These are phyloP conservation scores for Firmiana major DNA, from an alignment of 345 rosid species.

Conservation along the genomic window DNA sequence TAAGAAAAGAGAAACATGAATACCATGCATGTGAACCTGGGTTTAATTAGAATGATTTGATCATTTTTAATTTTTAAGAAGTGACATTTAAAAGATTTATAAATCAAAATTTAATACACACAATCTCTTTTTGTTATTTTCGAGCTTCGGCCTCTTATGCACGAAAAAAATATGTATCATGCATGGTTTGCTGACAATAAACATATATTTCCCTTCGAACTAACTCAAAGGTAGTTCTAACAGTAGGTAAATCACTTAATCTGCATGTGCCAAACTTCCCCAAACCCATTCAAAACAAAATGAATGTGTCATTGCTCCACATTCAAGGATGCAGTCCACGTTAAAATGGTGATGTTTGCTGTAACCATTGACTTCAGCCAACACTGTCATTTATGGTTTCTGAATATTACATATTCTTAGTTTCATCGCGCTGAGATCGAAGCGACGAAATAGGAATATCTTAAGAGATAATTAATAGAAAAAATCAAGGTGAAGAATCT, in stretches of 20 bases:
- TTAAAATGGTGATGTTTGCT: neutral
- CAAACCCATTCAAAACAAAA: neutral
- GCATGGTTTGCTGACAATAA: no score
- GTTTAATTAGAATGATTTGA: no score
- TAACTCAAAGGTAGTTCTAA: neutral
- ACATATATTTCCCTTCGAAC: conserved; percentile 14
- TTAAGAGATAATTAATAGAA: neutral
- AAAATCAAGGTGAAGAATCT: neutral
- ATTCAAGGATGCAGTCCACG: neutral
- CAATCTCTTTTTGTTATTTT: no score
- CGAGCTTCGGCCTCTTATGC: no score
- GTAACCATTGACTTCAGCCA: neutral
- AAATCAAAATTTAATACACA: no score
- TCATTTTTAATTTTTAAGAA: no score
- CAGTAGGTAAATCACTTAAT: conserved; percentile 23
- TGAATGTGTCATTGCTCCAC: neutral
- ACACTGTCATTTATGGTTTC: neutral
- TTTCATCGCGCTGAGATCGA: neutral
- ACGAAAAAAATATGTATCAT: no score
- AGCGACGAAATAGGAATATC: neutral
- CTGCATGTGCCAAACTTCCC: conserved; percentile 17
- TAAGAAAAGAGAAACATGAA: neutral
- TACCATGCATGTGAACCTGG: neutral
- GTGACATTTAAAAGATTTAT: no score
- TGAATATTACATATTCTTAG: neutral